A percentile compares a stretch with the other conserved stretches of the same genome.
phyloP scores from a whole-genome alignment of 331 rosid species.

The Saraca asoca region DNA sequence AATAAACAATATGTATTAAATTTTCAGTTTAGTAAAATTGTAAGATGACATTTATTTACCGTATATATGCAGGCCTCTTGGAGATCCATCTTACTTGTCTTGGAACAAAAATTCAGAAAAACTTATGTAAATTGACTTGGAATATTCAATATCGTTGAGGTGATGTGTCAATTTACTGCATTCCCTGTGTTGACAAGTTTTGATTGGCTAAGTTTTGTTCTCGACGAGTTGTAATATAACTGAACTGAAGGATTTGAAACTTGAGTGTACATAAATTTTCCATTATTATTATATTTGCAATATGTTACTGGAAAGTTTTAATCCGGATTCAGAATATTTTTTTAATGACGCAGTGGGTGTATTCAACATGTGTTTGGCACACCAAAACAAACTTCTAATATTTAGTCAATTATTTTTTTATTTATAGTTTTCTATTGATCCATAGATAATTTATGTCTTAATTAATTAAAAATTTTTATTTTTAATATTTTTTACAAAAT shows the following conservation, averaged over 20 bases:
- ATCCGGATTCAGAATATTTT: no score
- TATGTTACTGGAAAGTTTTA: no score
- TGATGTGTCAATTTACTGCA: slow-evolving; percentile 7
- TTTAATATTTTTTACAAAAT: no score
- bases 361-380: no score
- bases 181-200: neutral
- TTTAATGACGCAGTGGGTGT: no score
- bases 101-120: slow-evolving; percentile 60
- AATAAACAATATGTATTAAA: no score
- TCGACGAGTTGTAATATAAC: neutral
- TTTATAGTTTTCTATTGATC: no score
- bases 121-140: slow-evolving; percentile 13
- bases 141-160: neutral
- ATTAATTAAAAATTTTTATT: no score
- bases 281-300: neutral
- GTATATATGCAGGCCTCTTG: slow-evolving; percentile 74
- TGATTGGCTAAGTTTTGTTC: slow-evolving; percentile 13
- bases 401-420: no score
- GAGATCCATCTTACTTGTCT: slow-evolving; percentile 86
- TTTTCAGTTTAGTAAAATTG: neutral
- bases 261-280: slow-evolving; percentile 29
- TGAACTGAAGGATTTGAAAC: slow-evolving; percentile 20
- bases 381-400: no score
- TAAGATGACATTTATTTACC: slow-evolving; percentile 26
- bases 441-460: no score